These are phyloP conservation scores for Elaphomyces granulatus DNA, from an alignment of 495 filamentous ascomycete genomes.

Conservation along the genomic window DNA sequence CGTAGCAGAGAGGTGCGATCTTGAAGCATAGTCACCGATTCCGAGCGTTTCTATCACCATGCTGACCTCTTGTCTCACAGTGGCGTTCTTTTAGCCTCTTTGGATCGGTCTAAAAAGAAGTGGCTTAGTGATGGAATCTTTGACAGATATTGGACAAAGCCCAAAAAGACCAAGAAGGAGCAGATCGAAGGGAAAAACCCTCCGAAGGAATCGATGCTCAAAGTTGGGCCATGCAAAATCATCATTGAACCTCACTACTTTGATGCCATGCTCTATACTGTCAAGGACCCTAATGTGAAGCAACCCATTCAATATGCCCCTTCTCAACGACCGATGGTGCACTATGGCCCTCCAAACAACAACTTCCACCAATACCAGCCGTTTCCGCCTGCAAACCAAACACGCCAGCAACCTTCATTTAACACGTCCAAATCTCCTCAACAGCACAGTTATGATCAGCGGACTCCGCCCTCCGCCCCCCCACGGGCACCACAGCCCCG, in stretches of 20 bases:
- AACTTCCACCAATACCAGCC: conserved; percentile 35
- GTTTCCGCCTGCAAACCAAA: conserved; percentile 30
- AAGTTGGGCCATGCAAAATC: conserved; percentile 65
- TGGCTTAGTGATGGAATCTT: conserved; percentile 85
- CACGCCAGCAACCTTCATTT: conserved; percentile 10
- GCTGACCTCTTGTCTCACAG: conserved; percentile 31
- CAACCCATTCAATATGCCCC: conserved; percentile 30
- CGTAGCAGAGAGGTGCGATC: conserved; percentile 63
- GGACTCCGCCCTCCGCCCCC: conserved; percentile 8
- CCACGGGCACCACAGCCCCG: conserved; percentile 8
- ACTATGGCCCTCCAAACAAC: conserved; percentile 52
- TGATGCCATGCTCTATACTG: conserved; percentile 70
- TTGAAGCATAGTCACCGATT: background rate
- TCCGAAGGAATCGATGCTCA: conserved; percentile 72
- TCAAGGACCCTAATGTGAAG: conserved; percentile 53
- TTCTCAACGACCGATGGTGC: conserved; percentile 47
- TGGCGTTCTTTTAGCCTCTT: conserved; percentile 68
- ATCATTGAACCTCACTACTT: conserved; percentile 85
- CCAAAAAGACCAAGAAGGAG: conserved; percentile 63
- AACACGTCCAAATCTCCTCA: conserved; percentile 8
- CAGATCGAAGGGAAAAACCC: conserved; percentile 63
- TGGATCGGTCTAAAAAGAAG: conserved; percentile 70
- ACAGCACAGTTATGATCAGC: conserved; percentile 10
- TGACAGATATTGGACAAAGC: conserved; percentile 88
- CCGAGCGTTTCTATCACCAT: conserved; percentile 4